phyloP scores from a whole-genome alignment of 2,329 filamentous ascomycete species.

The Ciborinia camelliae region DNA sequence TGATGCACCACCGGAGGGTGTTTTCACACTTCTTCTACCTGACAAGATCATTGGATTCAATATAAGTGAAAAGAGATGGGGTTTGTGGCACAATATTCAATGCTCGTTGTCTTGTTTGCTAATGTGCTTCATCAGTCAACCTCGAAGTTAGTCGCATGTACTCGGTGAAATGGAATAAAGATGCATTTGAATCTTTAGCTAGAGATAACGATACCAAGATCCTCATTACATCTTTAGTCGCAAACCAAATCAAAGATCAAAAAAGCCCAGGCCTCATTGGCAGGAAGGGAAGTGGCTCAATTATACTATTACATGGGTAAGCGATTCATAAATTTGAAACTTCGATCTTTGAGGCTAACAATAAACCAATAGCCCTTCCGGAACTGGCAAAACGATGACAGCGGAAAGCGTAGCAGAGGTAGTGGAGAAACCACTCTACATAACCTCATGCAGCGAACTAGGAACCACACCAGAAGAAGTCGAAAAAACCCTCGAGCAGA shows the following conservation, averaged over 20 bases:
- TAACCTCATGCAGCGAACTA: constrained; percentile 12
- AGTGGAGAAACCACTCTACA: constrained; percentile 12
- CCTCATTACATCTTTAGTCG: constrained; percentile 15
- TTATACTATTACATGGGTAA: constrained; percentile 17
- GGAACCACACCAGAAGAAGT: constrained; percentile 5
- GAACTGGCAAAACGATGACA: constrained; percentile 17
- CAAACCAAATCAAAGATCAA: constrained; percentile 16
- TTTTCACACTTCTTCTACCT: constrained; percentile 17
- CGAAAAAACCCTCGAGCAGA: constrained; percentile 2
- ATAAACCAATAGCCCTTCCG: not conserved
- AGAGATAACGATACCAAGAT: constrained; percentile 9
- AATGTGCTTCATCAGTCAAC: not conserved
- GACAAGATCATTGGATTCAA: constrained; percentile 13
- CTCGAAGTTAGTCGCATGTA: constrained; percentile 20
- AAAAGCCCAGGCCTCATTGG: not conserved
- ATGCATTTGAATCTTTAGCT: constrained; percentile 15
- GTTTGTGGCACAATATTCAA: not conserved
- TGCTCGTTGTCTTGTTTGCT: not conserved
- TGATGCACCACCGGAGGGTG: constrained; percentile 12
- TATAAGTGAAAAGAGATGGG: constrained; percentile 18
- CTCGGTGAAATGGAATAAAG: constrained; percentile 15
- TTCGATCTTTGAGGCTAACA: not conserved
- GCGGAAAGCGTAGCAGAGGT: constrained; percentile 16
- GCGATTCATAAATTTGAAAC: too few relatives aligned
- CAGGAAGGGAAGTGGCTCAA: constrained; percentile 9